A percentile compares a stretch with the other conserved stretches of the same genome.
phyloP scores from a whole-genome alignment of 202 grass and related monocot species.

The Dendrocalamus latiflorus region DNA sequence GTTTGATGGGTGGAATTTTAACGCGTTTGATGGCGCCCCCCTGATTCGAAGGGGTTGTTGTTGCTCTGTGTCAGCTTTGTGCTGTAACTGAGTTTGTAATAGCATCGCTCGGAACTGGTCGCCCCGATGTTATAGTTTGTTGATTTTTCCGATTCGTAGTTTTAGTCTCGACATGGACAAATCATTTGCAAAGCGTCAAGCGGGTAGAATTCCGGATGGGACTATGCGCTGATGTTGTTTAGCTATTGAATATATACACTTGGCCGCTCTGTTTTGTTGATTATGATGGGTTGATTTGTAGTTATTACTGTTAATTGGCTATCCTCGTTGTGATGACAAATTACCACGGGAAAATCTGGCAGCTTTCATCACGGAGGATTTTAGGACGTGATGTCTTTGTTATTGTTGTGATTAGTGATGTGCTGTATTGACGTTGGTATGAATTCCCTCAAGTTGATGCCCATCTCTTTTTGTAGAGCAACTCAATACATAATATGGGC shows the following conservation, averaged over 20 bases:
- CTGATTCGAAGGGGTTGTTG: background rate
- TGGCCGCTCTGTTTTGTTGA: background rate
- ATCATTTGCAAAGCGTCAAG: background rate
- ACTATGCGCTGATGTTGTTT: background rate
- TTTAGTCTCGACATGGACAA: background rate
- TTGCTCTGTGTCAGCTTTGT: background rate
- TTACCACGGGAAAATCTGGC: background rate
- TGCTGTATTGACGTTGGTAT: background rate
- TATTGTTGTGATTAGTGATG: background rate
- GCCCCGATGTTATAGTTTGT: background rate
- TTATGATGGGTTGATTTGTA: background rate
- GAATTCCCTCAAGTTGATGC: background rate
- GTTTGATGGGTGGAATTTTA: background rate
- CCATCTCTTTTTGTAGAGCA: conserved; percentile 3
- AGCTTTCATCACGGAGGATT: background rate
- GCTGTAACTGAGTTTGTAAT: background rate
- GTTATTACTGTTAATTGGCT: background rate
- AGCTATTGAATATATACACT: background rate
- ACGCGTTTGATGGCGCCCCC: background rate
- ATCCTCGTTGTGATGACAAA: background rate
- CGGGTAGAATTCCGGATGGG: background rate
- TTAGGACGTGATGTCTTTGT: background rate
- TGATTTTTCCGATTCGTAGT: background rate
- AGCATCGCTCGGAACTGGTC: background rate
- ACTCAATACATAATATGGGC: conserved; percentile 40